Percentiles rank a stretch among this genome's conserved stretches.
Conservation (phyloP, 2,329 filamentous ascomycete genomes). For the Mycogone perniciosa region DNA sequence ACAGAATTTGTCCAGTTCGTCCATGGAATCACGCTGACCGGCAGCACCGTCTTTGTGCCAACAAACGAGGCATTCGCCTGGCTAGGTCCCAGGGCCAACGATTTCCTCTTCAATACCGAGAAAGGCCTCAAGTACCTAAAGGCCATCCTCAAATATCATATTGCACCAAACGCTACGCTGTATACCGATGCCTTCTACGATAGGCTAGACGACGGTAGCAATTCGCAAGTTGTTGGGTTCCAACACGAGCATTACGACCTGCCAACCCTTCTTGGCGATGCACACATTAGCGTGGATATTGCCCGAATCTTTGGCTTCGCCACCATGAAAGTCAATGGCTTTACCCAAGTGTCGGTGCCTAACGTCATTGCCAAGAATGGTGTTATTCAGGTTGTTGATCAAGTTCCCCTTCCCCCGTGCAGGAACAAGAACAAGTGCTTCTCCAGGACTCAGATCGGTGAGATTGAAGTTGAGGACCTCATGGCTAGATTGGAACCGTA, state of each 20-base stretch:
- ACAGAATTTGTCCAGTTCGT: slow-evolving; percentile 62
- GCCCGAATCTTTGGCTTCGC: slow-evolving; percentile 61
- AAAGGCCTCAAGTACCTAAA: slow-evolving; percentile 69
- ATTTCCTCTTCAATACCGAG: slow-evolving; percentile 75
- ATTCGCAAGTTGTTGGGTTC: slow-evolving; percentile 21
- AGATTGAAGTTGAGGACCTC: slow-evolving; percentile 25
- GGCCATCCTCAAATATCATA: slow-evolving; percentile 72
- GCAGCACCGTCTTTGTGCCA: slow-evolving; percentile 75
- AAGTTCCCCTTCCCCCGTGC: slow-evolving; percentile 71
- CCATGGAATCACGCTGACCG: slow-evolving; percentile 47
- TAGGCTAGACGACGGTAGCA: slow-evolving; percentile 23
- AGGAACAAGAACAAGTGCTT: slow-evolving; percentile 24
- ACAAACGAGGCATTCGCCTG: slow-evolving; percentile 73
- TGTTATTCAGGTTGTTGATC: slow-evolving; percentile 70
- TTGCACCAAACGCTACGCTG: slow-evolving; percentile 65
- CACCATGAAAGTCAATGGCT: slow-evolving; percentile 69
- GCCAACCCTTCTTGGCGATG: slow-evolving; percentile 62
- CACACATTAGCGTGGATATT: slow-evolving; percentile 65
- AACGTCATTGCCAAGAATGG: slow-evolving; percentile 73
- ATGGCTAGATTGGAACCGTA: slow-evolving; percentile 24
- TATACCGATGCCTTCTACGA: slow-evolving; percentile 79
- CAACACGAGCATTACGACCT: slow-evolving; percentile 56
- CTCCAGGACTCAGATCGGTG: slow-evolving; percentile 5
- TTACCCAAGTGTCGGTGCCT: slow-evolving; percentile 55
- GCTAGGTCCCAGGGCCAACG: slow-evolving; percentile 67